Percentiles rank a stretch among this genome's conserved stretches.
Conservation (phyloP, 331 rosid genomes). For the Rosa hybrid region DNA sequence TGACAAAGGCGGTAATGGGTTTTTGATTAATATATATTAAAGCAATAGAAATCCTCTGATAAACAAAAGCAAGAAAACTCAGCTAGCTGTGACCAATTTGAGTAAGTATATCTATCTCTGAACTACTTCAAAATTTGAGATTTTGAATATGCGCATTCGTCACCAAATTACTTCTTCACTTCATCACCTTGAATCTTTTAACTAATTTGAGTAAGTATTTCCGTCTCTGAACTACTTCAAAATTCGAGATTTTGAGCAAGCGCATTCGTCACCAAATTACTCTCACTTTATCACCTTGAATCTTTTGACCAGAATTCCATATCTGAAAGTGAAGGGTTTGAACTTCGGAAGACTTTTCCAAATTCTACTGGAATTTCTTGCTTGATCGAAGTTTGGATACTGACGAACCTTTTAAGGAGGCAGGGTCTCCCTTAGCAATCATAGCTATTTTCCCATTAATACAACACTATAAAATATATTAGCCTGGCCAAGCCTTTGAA, state of each 20-base stretch:
- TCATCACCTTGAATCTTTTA: too few relatives aligned
- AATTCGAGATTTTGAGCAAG: background rate
- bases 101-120: background rate
- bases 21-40: background rate
- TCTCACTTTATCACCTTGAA: background rate
- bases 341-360: slow-evolving; percentile 27
- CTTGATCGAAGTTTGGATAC: background rate
- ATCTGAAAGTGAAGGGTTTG: background rate
- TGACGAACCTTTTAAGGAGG: slow-evolving; percentile 20
- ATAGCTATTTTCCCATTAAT: background rate
- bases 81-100: background rate
- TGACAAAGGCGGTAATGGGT: background rate
- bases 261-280: background rate
- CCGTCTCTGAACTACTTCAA: background rate
- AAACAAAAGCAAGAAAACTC: background rate
- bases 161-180: too few relatives aligned
- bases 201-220: background rate
- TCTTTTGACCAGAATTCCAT: slow-evolving; percentile 22
- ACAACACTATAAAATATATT: background rate
- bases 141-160: too few relatives aligned
- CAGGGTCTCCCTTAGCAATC: background rate
- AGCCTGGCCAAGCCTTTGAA: slow-evolving; percentile 13
- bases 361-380: slow-evolving; percentile 31
- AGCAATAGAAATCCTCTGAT: background rate
- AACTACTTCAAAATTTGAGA: too few relatives aligned